Evolutionary conservation across 1,284 basidiomycete genomes (phyloP).

Genomic region (Cutaneotrichosporon cutaneum): DNA sequence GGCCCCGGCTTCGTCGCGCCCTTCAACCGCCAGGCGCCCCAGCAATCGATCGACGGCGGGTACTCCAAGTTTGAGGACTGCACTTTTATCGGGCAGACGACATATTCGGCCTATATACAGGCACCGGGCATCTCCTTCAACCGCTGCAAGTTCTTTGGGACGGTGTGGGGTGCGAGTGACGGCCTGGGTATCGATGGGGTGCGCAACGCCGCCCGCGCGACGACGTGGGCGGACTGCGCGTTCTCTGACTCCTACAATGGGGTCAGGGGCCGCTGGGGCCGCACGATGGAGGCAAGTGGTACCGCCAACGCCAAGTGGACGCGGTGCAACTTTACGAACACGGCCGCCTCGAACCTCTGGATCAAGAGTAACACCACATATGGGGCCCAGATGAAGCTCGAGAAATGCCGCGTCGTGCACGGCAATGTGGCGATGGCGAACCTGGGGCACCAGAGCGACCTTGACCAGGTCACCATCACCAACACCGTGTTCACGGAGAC

Average conservation of each 20-base stretch:
- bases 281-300: neutral
- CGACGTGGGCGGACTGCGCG: neutral
- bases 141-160: neutral
- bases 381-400: neutral
- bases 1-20: neutral
- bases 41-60: neutral
- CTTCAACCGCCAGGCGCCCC: constrained; percentile 4
- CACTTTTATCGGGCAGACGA: neutral
- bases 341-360: neutral
- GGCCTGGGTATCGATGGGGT: neutral
- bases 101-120: neutral
- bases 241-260: neutral
- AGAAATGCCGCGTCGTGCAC: neutral
- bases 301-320: neutral
- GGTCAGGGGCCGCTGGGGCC: neutral
- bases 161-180: neutral
- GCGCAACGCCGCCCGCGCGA: neutral
- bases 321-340: neutral
- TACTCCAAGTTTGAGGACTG: neutral
- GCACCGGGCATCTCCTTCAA: neutral
- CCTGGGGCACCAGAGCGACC: neutral
- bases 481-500: neutral
- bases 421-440: neutral
- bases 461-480: neutral
- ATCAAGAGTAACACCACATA: neutral